A percentile compares a stretch with the other conserved stretches of the same genome.
These are phyloP conservation scores for Sclerotinia minor DNA, from an alignment of 2,329 filamentous ascomycete species.

Conservation along the genomic window DNA sequence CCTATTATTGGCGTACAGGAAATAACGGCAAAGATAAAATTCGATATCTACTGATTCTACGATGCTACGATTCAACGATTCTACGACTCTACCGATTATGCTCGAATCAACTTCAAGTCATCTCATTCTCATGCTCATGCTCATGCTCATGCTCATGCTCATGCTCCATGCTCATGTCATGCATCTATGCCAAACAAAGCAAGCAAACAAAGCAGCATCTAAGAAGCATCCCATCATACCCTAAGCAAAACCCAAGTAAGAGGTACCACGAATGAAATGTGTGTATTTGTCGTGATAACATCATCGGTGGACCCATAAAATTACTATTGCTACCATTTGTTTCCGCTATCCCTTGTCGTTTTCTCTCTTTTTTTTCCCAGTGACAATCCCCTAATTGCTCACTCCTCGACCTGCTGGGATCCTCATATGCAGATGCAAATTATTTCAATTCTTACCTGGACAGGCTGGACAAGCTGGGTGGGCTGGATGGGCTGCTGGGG, in stretches of 20 bases:
- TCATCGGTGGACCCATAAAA: background rate
- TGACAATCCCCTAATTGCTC: background rate
- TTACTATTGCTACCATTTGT: background rate
- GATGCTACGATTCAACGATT: no score
- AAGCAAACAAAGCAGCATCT: background rate
- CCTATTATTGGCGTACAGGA: no score
- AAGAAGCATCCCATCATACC: background rate
- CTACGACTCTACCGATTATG: no score
- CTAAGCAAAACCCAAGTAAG: background rate
- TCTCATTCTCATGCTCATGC: no score
- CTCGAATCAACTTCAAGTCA: no score
- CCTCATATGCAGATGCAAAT: conserved; percentile 8
- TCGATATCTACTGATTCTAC: no score
- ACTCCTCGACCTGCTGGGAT: conserved; percentile 1
- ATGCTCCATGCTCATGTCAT: no score
- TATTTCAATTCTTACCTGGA: background rate
- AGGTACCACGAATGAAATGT: conserved; percentile 5
- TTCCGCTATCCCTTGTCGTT: background rate
- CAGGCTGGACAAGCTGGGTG: background rate
- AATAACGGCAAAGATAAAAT: no score
- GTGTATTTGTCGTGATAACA: background rate
- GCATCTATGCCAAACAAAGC: background rate
- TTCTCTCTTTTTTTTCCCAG: no score
- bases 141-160: no score
- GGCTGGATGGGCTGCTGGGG: background rate